phyloP scores from a whole-genome alignment of 345 rosid species.

The Clausena lansium region DNA sequence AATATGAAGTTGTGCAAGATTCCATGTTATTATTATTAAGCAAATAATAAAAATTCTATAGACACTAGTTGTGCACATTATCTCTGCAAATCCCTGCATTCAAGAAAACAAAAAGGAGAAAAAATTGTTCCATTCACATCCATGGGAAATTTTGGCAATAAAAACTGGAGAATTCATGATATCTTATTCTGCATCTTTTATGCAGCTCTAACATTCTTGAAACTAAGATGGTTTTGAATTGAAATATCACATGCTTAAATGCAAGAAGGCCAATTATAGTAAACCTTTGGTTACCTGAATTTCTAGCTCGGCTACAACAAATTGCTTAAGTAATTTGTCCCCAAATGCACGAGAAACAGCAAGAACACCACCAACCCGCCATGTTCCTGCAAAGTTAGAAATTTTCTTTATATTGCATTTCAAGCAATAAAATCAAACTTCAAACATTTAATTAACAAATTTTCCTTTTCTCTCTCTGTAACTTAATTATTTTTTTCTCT shows the following conservation, averaged over 20 bases:
- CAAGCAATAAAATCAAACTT: slow-evolving; percentile 5
- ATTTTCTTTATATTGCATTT: background rate
- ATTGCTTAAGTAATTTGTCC: slow-evolving; percentile 54
- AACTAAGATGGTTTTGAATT: background rate
- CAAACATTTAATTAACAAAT: background rate
- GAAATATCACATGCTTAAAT: background rate
- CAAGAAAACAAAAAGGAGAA: background rate
- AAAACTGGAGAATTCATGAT: background rate
- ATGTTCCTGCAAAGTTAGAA: slow-evolving; percentile 32
- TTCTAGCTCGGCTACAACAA: slow-evolving; percentile 68
- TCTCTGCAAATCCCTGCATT: background rate
- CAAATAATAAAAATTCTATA: background rate
- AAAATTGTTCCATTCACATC: too few relatives aligned
- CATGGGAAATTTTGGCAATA: background rate
- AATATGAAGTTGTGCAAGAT: background rate
- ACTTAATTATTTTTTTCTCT: too few relatives aligned
- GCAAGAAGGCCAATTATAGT: background rate
- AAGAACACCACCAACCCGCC: slow-evolving; percentile 55
- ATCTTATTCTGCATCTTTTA: background rate
- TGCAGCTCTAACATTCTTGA: background rate
- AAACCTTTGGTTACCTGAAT: slow-evolving; percentile 42
- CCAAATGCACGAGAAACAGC: too few relatives aligned
- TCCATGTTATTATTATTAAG: background rate
- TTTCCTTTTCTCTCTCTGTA: too few relatives aligned
- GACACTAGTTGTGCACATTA: background rate